These are phyloP conservation scores for Neolentinus lepideus DNA, from an alignment of 1,284 basidiomycete species.

Conservation along the genomic window DNA sequence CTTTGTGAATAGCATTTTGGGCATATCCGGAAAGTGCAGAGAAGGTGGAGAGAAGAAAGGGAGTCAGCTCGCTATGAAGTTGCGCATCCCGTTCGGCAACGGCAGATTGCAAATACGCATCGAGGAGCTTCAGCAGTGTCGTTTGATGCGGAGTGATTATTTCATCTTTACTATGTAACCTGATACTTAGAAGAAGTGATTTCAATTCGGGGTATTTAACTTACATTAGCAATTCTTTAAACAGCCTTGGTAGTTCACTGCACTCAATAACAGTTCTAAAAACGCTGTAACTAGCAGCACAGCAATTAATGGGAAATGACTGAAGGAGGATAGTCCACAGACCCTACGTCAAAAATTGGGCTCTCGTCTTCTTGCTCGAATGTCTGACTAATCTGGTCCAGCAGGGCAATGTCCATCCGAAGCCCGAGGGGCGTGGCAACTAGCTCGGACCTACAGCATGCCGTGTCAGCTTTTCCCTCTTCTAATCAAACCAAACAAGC, in stretches of 20 bases:
- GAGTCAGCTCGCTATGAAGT: slow-evolving; percentile 29
- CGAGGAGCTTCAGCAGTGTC: slow-evolving; percentile 78
- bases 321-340: slow-evolving; percentile 11
- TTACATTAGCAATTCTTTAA: slow-evolving; percentile 27
- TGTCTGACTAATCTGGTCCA: slow-evolving; percentile 61
- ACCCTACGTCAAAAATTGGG: slow-evolving; percentile 75
- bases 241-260: slow-evolving; percentile 26
- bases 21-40: slow-evolving; percentile 46
- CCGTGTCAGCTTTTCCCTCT: not conserved
- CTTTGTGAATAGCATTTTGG: slow-evolving; percentile 40
- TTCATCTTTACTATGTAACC: slow-evolving; percentile 50
- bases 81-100: slow-evolving; percentile 5
- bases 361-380: slow-evolving; percentile 57
- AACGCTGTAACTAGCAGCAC: slow-evolving; percentile 27
- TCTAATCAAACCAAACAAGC: not conserved
- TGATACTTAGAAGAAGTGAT: slow-evolving; percentile 5
- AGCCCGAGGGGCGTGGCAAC: slow-evolving; percentile 44
- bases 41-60: slow-evolving; percentile 46
- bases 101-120: slow-evolving; percentile 60
- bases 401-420: slow-evolving; percentile 51
- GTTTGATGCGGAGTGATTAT: slow-evolving; percentile 79
- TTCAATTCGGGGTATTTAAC: slow-evolving; percentile 11
- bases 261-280: slow-evolving; percentile 30
- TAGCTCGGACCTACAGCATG: slow-evolving; percentile 37
- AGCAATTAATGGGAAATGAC: slow-evolving; percentile 5